Evolutionary conservation across 116 monocot species (phyloP), one percentile per base, ranked within the genome.

Genomic region (Iris pallida): DNA sequence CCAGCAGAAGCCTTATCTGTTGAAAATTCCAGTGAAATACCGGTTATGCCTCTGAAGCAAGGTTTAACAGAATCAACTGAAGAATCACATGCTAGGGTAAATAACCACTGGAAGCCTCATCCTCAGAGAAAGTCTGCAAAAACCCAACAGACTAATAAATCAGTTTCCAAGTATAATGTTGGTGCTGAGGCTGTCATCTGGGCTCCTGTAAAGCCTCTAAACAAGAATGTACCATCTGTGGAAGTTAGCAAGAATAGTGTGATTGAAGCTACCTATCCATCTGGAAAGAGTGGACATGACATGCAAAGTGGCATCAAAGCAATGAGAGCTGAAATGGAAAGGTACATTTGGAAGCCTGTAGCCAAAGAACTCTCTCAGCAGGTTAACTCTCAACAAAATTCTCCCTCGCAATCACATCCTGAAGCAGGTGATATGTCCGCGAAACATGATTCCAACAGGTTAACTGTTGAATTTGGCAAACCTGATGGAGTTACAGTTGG

Each of bases 291-390:
- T 71, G 74, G 16, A 5, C 57, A 66, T 68, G 77, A 85, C 64
- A 14, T 56, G 16, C 79, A 66, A 12, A 81, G 53, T 69, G 68
- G 74, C 18, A 40, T 58, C 14, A 97, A 81, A 78, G 70, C 73
- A 65, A 89, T 80, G 69, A 92, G 89, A 72, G 87, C 97, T 65
- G 97, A 97, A 73, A 87, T 97, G 65, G 92, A 97, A 74, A 90
- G 97, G 15, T 97, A 97, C 80, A 81, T 89, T 62, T 89, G 87
- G 16, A 97, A 97, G 65, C 78, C 85, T 72, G 76, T 79, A 5
- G 72, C 75, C 2, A 85, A 89, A 71, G 84, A 86, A 55, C 64
- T 71, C 6, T 76, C 59, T 16, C 67, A 68, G 5, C 71, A 30
- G 30, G 30, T 30, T 30, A 0, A 1, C 30, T 30, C 30, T 30